Conservation (phyloP, 2,329 filamentous ascomycete species). For the Eutypella sp. region DNA sequence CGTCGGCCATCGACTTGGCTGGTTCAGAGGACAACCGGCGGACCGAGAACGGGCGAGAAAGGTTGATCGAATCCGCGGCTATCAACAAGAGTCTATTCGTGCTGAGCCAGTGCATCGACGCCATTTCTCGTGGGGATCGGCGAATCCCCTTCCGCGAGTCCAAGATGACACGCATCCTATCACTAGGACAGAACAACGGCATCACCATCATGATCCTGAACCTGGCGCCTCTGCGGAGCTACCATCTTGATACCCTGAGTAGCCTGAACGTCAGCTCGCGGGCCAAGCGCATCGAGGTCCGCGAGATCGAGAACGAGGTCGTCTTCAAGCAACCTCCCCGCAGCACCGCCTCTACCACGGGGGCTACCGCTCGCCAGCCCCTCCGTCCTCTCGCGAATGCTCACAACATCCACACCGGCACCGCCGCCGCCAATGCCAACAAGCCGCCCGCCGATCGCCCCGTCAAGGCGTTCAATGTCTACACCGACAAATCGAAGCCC, state of each 20-base stretch:
- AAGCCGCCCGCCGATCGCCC: constrained; percentile 62
- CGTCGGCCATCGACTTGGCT: constrained; percentile 89
- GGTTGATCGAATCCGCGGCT: constrained; percentile 88
- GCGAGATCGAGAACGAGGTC: constrained; percentile 92
- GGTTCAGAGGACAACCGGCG: constrained; percentile 93
- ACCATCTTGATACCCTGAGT: constrained; percentile 88
- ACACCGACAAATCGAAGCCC: constrained; percentile 64
- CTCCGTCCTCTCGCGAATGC: constrained; percentile 71
- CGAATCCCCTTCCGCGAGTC: constrained; percentile 91
- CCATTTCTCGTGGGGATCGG: constrained; percentile 69
- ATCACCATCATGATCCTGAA: constrained; percentile 97
- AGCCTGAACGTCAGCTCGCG: constrained; percentile 92
- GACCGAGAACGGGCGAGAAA: constrained; percentile 89
- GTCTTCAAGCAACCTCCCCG: constrained; percentile 73
- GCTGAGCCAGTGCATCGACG: constrained; percentile 89
- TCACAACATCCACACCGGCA: constrained; percentile 65
- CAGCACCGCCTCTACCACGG: constrained; percentile 36
- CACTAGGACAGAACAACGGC: constrained; percentile 89
- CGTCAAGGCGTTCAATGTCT: constrained; percentile 80
- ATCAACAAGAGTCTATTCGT: constrained; percentile 98
- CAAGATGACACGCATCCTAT: constrained; percentile 95
- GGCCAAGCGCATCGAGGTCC: constrained; percentile 92
- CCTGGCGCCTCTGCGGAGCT: constrained; percentile 82
- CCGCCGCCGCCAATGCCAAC: constrained; percentile 47
- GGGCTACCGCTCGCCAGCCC: constrained; percentile 60